A percentile compares a stretch with the other conserved stretches of the same genome.
phyloP scores from a whole-genome alignment of 495 filamentous ascomycete genomes.

The Trypethelium eluteriae region DNA sequence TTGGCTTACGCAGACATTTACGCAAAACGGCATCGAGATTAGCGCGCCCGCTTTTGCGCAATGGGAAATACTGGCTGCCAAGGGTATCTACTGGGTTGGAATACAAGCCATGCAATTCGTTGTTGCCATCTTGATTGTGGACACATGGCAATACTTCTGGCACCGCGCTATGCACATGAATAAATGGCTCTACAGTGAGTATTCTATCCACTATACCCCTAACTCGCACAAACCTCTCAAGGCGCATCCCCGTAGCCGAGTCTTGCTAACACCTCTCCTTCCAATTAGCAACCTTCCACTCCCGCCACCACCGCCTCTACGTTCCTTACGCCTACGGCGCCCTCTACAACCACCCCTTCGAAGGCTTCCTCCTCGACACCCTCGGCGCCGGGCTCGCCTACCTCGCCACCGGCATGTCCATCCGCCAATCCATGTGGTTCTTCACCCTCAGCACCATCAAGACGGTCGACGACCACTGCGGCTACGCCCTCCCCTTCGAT shows the following conservation, averaged over 20 bases:
- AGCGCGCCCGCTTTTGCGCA: conserved; percentile 42
- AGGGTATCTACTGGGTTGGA: conserved; percentile 67
- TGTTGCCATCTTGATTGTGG: conserved; percentile 63
- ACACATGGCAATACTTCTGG: conserved; percentile 96
- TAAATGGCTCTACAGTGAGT: conserved; percentile 84
- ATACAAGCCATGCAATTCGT: conserved; percentile 69
- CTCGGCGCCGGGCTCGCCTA: conserved; percentile 75
- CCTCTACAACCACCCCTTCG: conserved; percentile 89
- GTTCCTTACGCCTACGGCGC: conserved; percentile 97
- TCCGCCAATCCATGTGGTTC: conserved; percentile 74
- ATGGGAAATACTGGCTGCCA: conserved; percentile 71
- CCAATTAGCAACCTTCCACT: conserved; percentile 64
- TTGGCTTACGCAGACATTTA: conserved; percentile 35
- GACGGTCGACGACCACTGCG: conserved; percentile 95
- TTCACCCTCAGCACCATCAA: conserved; percentile 82
- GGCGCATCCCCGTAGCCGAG: conserved; percentile 8
- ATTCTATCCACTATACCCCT: conserved; percentile 33
- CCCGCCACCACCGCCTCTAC: conserved; percentile 89
- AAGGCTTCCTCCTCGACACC: conserved; percentile 90
- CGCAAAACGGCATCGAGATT: conserved; percentile 21
- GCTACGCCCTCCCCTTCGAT: conserved; percentile 91
- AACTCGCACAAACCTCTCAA: conserved; percentile 14
- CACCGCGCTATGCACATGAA: conserved; percentile 93
- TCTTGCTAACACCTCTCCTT: conserved; percentile 27
- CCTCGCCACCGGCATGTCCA: conserved; percentile 65